A percentile compares a stretch with the other conserved stretches of the same genome.
These are phyloP conservation scores for Acanthochlamys bracteata DNA, from an alignment of 106 monocot species.

Conservation along the genomic window DNA sequence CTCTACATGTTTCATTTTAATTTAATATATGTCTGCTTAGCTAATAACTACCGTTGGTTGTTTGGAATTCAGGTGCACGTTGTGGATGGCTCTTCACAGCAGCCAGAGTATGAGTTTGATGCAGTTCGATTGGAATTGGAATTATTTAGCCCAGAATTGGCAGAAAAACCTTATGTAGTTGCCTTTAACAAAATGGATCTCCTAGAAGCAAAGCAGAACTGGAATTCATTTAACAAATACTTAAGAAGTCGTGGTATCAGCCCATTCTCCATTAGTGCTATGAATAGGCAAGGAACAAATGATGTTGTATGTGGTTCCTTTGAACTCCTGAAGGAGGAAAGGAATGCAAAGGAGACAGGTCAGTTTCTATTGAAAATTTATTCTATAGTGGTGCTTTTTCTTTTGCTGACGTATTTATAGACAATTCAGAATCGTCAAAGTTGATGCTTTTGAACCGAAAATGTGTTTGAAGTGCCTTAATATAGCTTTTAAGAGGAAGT, in stretches of 20 bases:
- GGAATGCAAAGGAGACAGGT: conserved; percentile 49
- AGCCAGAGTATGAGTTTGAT: conserved; percentile 95
- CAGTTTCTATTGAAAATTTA: background rate
- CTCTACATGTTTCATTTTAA: too few relatives aligned
- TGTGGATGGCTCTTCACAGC: conserved; percentile 85
- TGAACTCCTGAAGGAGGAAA: conserved; percentile 55
- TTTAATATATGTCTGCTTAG: too few relatives aligned
- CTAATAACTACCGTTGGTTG: background rate
- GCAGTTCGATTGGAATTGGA: conserved; percentile 95
- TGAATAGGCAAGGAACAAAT: conserved; percentile 72
- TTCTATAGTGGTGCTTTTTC: background rate
- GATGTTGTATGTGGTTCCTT: conserved; percentile 65
- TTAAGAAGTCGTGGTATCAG: conserved; percentile 36
- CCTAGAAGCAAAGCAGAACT: conserved; percentile 83
- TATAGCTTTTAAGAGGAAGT: too few relatives aligned
- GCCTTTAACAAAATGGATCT: conserved; percentile 97
- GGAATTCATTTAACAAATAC: conserved; percentile 58
- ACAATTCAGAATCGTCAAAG: too few relatives aligned
- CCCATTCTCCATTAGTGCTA: conserved; percentile 78
- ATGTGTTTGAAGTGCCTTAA: too few relatives aligned
- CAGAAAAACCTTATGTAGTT: conserved; percentile 81
- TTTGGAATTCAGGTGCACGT: conserved; percentile 65
- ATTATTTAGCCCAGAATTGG: conserved; percentile 79
- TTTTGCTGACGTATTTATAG: too few relatives aligned
- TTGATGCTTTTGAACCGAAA: too few relatives aligned